phyloP scores from a whole-genome alignment of 768 basidiomycete genomes.

The Hortiboletus campestris region DNA sequence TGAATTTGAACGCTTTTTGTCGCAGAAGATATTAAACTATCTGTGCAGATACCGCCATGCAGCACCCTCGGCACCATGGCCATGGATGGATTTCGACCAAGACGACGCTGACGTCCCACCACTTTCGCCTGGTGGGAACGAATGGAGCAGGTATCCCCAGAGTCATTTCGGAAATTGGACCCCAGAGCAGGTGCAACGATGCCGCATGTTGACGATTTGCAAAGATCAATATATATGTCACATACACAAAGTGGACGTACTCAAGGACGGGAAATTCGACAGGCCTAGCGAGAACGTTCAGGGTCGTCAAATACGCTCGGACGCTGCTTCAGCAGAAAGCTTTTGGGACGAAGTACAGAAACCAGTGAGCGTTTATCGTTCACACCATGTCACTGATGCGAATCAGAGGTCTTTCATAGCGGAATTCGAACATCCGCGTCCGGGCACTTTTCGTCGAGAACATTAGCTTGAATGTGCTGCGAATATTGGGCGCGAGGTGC shows the following conservation, averaged over 20 bases:
- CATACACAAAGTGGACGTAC: conserved; percentile 25
- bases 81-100: conserved; percentile 38
- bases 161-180: conserved; percentile 59
- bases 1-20: not conserved
- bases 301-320: conserved; percentile 16
- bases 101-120: conserved; percentile 17
- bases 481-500: conserved; percentile 39
- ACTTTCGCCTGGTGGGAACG: not conserved
- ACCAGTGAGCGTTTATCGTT: conserved; percentile 18
- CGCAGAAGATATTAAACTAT: conserved; percentile 17
- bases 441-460: conserved; percentile 39
- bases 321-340: not conserved
- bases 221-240: conserved; percentile 8
- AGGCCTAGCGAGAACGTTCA: not conserved
- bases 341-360: conserved; percentile 32
- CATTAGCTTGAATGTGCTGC: conserved; percentile 31
- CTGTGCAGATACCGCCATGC: conserved; percentile 34
- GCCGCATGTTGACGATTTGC: conserved; percentile 32
- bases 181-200: conserved; percentile 36
- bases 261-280: conserved; percentile 15
- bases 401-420: conserved; percentile 14
- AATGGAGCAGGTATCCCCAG: conserved; percentile 46
- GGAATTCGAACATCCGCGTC: conserved; percentile 24
- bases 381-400: not conserved
- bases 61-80: conserved; percentile 41